Conservation (phyloP, 331 rosid species). For the Arachis monticola region DNA sequence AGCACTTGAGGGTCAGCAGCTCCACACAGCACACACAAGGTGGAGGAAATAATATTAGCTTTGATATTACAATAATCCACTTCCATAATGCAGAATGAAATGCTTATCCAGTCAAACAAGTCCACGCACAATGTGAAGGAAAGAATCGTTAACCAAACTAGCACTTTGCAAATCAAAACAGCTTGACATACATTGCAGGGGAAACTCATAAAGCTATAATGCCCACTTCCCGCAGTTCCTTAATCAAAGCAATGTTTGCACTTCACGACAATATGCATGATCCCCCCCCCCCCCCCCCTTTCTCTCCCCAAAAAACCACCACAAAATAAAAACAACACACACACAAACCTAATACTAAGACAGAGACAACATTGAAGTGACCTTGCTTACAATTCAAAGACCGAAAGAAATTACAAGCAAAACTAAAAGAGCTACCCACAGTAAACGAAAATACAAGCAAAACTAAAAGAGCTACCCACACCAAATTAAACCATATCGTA, state of each 20-base stretch:
- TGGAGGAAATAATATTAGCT: not conserved
- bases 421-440: not conserved
- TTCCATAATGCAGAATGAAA: not conserved
- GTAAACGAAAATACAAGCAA: not conserved
- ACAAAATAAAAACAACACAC: no score
- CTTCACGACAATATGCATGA: not conserved
- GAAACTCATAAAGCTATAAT: not conserved
- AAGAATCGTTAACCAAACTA: no score
- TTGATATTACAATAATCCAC: slow-evolving; percentile 1
- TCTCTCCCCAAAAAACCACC: no score
- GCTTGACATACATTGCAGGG: not conserved
- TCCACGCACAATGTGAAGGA: not conserved
- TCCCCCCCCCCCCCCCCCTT: not conserved
- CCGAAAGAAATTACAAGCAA: not conserved
- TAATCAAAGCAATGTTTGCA: not conserved
- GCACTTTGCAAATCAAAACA: not conserved
- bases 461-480: not conserved
- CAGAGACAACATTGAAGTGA: not conserved
- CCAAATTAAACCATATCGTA: not conserved
- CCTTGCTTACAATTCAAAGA: not conserved
- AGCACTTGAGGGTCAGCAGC: not conserved
- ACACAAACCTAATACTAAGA: not conserved
- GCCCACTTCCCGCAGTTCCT: not conserved
- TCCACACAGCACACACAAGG: slow-evolving; percentile 1
- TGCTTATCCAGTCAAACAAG: not conserved